Evolutionary conservation across 129 eudicot species (phyloP), one percentile per base, ranked within the genome.

Genomic region (Deinandra increscens): DNA sequence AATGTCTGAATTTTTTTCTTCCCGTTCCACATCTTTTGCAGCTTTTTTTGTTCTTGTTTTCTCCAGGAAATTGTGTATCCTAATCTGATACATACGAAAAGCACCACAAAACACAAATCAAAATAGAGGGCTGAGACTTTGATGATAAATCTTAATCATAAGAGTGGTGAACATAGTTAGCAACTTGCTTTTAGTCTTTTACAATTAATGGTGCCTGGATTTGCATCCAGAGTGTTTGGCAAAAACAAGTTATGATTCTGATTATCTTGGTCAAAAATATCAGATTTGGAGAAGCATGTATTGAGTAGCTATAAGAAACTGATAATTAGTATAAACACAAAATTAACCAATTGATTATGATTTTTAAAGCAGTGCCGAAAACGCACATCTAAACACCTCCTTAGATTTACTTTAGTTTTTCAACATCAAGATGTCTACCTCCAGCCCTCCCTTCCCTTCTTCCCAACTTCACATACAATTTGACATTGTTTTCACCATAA

Each of bases 61-160:
- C 89, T 86, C 91, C 79, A 91, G 79, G 72, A 88, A 86, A 2
- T 62, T 79, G 69, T 81, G 89, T 84, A 91, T 88, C 71, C 87
- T 84, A 76, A 84, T 81, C 98, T 91, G 75, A 77, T 76, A 51
- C 23, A 68, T 64, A 15, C 67, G 53, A 61, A 64, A 72, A 70
- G 9, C 60, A 38, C 19, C 39, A 29, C 9, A 58, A 5, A 7
- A 48, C 18, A 9, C 33, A 22, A 19, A 44, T 69, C 54, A 44
- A 64, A 51, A 11, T 54, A 48, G 23, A 44, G 69, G 23, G 69
- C 11, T 60, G 19, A 60, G 60, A 34, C 20, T n/a, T n/a, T 7
- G 11, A 68, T 19, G 36, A 69, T 51, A 19, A 34, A 60, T 34
- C n/a, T 12, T 45, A 69, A 53, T 53, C 53, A 37, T 20, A 69